A percentile compares a stretch with the other conserved stretches of the same genome.
Conservation (phyloP, 1,284 basidiomycete species). For the Afroboletus lepidellus region DNA sequence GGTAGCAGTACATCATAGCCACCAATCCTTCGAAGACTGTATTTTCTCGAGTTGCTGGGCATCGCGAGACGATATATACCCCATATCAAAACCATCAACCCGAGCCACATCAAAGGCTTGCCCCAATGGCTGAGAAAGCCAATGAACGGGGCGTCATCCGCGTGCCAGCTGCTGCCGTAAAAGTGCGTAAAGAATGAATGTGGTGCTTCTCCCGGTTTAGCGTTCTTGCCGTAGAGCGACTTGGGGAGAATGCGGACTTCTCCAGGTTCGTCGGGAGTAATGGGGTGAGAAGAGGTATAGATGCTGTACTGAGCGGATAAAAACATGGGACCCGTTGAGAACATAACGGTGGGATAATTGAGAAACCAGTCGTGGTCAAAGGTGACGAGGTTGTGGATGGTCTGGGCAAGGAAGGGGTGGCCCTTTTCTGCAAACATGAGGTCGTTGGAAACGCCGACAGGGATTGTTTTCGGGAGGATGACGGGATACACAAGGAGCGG, state of each 20-base stretch:
- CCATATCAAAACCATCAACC: slow-evolving; percentile 65
- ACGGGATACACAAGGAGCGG: slow-evolving; percentile 87
- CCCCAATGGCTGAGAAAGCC: slow-evolving; percentile 87
- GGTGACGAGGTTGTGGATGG: slow-evolving; percentile 88
- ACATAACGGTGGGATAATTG: slow-evolving; percentile 99
- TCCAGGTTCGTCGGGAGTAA: slow-evolving; percentile 49
- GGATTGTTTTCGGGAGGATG: slow-evolving; percentile 92
- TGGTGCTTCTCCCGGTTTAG: slow-evolving; percentile 78
- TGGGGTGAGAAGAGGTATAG: slow-evolving; percentile 73
- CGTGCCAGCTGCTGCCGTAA: slow-evolving; percentile 97
- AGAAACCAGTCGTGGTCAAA: slow-evolving; percentile 93
- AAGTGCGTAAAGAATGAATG: slow-evolving; percentile 94
- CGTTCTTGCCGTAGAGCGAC: slow-evolving; percentile 95
- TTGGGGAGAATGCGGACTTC: slow-evolving; percentile 91
- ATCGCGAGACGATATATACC: slow-evolving; percentile 64
- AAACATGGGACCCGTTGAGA: slow-evolving; percentile 96
- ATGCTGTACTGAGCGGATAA: slow-evolving; percentile 84
- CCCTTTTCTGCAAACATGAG: slow-evolving; percentile 88
- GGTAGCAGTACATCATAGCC: slow-evolving; percentile 77
- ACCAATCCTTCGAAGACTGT: slow-evolving; percentile 58
- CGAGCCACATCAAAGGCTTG: slow-evolving; percentile 82
- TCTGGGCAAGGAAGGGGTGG: slow-evolving; percentile 90
- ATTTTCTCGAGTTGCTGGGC: slow-evolving; percentile 56
- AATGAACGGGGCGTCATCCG: slow-evolving; percentile 92
- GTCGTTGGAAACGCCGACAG: slow-evolving; percentile 96